Evolutionary conservation across 352 stramenopile species (phyloP), one percentile per base, ranked within the genome.

Genomic region (Globisporangium megalacanthum): DNA sequence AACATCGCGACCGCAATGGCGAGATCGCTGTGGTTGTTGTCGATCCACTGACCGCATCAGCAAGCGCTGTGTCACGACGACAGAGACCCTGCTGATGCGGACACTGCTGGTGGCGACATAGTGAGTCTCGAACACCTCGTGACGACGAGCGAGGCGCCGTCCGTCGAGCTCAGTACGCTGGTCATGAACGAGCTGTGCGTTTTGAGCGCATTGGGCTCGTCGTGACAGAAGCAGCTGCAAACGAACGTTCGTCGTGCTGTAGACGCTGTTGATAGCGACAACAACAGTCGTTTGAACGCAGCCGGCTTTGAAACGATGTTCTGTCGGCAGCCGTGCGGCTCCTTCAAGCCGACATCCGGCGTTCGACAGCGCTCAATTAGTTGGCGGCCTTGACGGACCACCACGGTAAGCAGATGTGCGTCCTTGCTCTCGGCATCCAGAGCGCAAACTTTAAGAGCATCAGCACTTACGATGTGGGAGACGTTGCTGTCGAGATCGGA

Each of bases 301-400:
- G 46, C 75, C 51, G 62, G 62, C 10, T 93, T 95, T 61, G 83
- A 95, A 60, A 78, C 90, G 41, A 77, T 83, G 0, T 95, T 89
- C 60, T 86, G 69, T 36, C 70, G 82, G 0, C 85, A 95, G 45
- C 85, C 85, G 7, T 79, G 61, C 37, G 70, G 73, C 25, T 58
- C 79, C n/a, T n/a, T n/a, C 62, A 67, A 39, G 14, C 20, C n/a
- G 46, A 22, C 55, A 48, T 19, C 17, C 35, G 1, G 15, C 17
- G 17, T 20, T 20, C 46, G 8, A 1, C 33, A 36, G 20, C 10
- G 10, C n/a, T n/a, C n/a, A n/a, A n/a, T n/a, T n/a, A n/a, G n/a
- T n/a, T n/a, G n/a, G n/a, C n/a, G n/a, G n/a, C n/a, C n/a, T n/a
- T n/a, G n/a, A 19, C 9, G 44, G 17, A 13, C 8, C 11, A 20